These are phyloP conservation scores for Zalaria sp. DNA, from an alignment of 2,329 filamentous ascomycete species.

Conservation along the genomic window DNA sequence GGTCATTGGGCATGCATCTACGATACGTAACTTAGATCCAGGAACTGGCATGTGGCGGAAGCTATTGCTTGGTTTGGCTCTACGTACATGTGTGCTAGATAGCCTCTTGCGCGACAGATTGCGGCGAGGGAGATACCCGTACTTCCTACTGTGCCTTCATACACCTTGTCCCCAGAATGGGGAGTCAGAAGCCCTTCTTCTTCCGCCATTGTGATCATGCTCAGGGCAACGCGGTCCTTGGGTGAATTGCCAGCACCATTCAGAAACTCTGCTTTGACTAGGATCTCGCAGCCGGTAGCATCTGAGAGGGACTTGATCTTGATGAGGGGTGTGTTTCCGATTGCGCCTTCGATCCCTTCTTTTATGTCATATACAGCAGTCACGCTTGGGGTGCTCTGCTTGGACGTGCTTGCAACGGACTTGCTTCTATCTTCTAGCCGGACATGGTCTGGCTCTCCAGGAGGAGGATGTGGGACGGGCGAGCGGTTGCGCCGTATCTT, in stretches of 20 bases:
- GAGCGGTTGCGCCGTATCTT: conserved; percentile 11
- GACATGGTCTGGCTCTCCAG: conserved; percentile 24
- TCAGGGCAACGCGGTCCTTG: conserved; percentile 87
- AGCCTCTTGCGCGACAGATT: conserved; percentile 75
- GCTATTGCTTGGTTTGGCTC: neutral
- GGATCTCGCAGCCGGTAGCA: conserved; percentile 74
- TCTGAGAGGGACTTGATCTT: conserved; percentile 73
- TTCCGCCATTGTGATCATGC: conserved; percentile 76
- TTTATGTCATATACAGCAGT: conserved; percentile 33
- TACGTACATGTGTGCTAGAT: conserved; percentile 70
- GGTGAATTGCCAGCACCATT: conserved; percentile 90
- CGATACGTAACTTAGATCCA: neutral
- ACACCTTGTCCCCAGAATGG: conserved; percentile 79
- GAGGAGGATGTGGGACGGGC: conserved; percentile 10
- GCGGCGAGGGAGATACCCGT: conserved; percentile 91
- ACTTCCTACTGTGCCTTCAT: conserved; percentile 92
- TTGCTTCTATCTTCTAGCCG: conserved; percentile 8
- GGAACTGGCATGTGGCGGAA: conserved; percentile 4
- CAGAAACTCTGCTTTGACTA: conserved; percentile 90
- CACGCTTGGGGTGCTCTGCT: conserved; percentile 1
- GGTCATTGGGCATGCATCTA: conserved; percentile 86
- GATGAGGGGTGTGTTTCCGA: conserved; percentile 85
- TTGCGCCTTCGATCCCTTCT: conserved; percentile 77
- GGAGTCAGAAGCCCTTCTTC: conserved; percentile 60
- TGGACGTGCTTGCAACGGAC: neutral